Conservation (phyloP, 2,329 filamentous ascomycete genomes). For the Cordyceps militaris region DNA sequence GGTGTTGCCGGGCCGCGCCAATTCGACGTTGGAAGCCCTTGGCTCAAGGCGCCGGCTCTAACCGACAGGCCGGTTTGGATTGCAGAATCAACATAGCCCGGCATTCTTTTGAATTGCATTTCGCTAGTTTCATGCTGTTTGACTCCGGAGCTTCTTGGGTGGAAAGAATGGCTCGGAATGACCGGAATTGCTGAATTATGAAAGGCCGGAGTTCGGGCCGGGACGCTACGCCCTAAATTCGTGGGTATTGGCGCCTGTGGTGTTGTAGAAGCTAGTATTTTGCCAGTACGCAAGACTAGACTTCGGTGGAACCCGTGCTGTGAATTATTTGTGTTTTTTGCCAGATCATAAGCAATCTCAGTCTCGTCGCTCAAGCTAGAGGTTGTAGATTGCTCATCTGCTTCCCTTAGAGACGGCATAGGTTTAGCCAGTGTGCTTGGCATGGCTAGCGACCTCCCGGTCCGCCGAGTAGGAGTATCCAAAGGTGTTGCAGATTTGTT, state of each 20-base stretch:
- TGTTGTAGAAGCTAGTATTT: conserved; percentile 18
- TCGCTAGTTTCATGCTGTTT: not conserved
- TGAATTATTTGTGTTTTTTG: not conserved
- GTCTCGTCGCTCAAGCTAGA: conserved; percentile 19
- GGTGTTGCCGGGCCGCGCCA: not conserved
- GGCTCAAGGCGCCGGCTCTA: not conserved
- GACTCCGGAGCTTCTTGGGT: not conserved
- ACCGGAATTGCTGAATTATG: not conserved
- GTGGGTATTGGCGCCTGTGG: conserved; percentile 18
- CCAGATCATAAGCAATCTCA: not conserved
- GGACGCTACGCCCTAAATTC: conserved; percentile 6
- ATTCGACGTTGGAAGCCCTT: not conserved
- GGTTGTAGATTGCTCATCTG: conserved; percentile 20
- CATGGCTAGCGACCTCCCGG: conserved; percentile 33
- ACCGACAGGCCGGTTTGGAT: not conserved
- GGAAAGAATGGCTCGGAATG: not conserved
- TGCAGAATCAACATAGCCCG: not conserved
- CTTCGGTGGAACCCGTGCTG: not conserved
- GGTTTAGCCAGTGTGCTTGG: conserved; percentile 23
- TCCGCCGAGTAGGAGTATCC: conserved; percentile 42
- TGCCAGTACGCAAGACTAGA: not conserved
- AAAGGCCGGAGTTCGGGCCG: not conserved
- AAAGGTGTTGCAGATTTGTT: conserved; percentile 20
- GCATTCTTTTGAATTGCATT: not conserved
- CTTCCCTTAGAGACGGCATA: conserved; percentile 27